phyloP scores from a whole-genome alignment of 306 rosid genomes.

The Castanea crenata region DNA sequence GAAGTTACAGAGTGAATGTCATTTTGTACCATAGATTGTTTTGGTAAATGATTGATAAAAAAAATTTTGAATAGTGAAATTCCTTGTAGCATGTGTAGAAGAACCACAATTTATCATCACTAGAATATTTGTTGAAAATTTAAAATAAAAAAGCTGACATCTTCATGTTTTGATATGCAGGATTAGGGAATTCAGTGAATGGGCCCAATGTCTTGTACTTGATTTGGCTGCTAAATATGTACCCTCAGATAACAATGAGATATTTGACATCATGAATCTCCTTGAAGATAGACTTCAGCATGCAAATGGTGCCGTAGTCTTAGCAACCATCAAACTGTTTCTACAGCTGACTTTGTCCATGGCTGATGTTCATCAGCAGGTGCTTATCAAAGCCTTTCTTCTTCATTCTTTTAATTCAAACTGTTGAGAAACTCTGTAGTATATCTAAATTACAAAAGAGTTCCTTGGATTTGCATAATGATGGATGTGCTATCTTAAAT shows the following conservation, averaged over 20 bases:
- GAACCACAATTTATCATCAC: not conserved
- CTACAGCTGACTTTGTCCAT: constrained; percentile 93
- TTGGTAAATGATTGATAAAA: not conserved
- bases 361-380: constrained; percentile 99
- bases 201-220: constrained; percentile 95
- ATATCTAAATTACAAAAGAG: constrained; percentile 8
- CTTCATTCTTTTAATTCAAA: constrained; percentile 7
- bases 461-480: not conserved
- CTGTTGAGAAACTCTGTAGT: not conserved
- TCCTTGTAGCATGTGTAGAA: not conserved
- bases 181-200: constrained; percentile 89
- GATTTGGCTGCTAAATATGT: constrained; percentile 87
- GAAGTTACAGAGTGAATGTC: not conserved
- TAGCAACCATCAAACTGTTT: constrained; percentile 91
- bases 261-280: constrained; percentile 96
- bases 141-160: constrained; percentile 11
- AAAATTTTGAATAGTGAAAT: not conserved
- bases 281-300: constrained; percentile 99
- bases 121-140: not conserved
- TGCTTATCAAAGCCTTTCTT: constrained; percentile 28
- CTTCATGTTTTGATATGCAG: constrained; percentile 46
- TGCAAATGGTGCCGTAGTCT: constrained; percentile 99
- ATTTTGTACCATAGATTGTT: not conserved
- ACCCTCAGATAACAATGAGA: constrained; percentile 80
- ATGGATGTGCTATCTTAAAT: constrained; percentile 2